Evolutionary conservation across 768 basidiomycete species (phyloP).

Genomic region (Psilocybe cyanescens): DNA sequence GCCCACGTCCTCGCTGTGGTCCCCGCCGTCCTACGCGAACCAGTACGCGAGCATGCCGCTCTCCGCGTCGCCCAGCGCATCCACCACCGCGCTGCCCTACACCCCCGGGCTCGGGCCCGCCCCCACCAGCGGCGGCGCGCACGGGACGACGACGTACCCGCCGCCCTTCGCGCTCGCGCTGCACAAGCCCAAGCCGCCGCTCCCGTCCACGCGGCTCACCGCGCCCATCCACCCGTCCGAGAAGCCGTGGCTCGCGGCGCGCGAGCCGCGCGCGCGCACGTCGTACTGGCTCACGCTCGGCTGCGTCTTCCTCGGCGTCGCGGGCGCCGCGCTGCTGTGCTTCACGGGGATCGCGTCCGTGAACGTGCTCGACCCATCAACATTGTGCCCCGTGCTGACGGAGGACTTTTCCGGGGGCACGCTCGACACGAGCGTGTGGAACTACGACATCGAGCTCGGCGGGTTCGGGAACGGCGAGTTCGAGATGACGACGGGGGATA

Average conservation of each 20-base stretch:
- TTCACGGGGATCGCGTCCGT: slow-evolving; percentile 56
- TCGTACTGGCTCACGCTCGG: slow-evolving; percentile 54
- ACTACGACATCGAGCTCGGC: slow-evolving; percentile 68
- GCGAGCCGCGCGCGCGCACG: slow-evolving; percentile 32
- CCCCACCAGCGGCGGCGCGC: too few species aligned
- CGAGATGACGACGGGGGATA: slow-evolving; percentile 69
- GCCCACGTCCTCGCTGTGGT: slow-evolving; percentile 64
- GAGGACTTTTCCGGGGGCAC: slow-evolving; percentile 62
- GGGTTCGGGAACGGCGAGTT: slow-evolving; percentile 86
- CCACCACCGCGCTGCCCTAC: slow-evolving; percentile 26
- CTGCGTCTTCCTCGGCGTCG: slow-evolving; percentile 57
- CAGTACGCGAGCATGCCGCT: slow-evolving; percentile 18
- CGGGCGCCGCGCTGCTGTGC: slow-evolving; percentile 53
- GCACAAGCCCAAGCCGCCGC: slow-evolving; percentile 39
- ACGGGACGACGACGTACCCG: neutral
- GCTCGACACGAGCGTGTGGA: slow-evolving; percentile 60
- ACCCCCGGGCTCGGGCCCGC: neutral
- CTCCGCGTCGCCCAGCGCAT: slow-evolving; percentile 25
- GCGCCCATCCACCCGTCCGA: slow-evolving; percentile 52
- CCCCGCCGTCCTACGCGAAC: slow-evolving; percentile 50
- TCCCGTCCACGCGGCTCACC: slow-evolving; percentile 52
- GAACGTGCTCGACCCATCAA: slow-evolving; percentile 41
- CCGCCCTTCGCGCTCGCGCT: slow-evolving; percentile 19
- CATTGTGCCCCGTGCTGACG: slow-evolving; percentile 66
- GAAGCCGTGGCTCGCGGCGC: slow-evolving; percentile 66